Evolutionary conservation across 2,329 filamentous ascomycete species (phyloP).

Genomic region (Verticillium nubilum): DNA sequence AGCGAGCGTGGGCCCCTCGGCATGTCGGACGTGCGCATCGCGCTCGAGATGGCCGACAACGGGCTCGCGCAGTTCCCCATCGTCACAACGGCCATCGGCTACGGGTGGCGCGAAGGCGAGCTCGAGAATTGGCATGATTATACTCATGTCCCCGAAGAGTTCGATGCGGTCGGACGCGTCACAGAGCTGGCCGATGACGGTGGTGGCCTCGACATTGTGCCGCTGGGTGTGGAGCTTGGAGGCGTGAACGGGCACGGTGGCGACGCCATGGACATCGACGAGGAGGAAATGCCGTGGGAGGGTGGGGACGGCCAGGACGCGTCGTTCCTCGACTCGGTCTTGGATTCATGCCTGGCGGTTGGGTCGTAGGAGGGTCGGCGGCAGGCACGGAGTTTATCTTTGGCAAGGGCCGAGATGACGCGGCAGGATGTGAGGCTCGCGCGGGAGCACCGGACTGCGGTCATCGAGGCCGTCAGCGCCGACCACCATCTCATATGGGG

Average conservation of each 20-base stretch:
- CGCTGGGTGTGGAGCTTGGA: conserved; percentile 21
- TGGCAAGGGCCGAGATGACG: background rate
- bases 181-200: conserved; percentile 4
- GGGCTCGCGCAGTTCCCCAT: conserved; percentile 75
- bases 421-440: background rate
- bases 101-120: conserved; percentile 70
- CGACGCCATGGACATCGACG: conserved; percentile 56
- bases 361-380: conserved; percentile 21
- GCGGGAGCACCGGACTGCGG: background rate
- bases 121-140: conserved; percentile 62
- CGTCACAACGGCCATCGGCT: conserved; percentile 63
- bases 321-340: conserved; percentile 46
- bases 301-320: conserved; percentile 49
- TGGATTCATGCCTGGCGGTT: conserved; percentile 51
- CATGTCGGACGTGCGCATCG: conserved; percentile 72
- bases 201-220: conserved; percentile 21
- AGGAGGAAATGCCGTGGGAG: conserved; percentile 52
- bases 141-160: conserved; percentile 37
- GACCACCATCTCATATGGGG: background rate
- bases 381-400: background rate
- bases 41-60: conserved; percentile 69
- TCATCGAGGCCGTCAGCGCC: background rate
- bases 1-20: conserved; percentile 66
- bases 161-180: conserved; percentile 14
- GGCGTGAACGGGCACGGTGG: conserved; percentile 41